Percentiles rank a stretch among this genome's conserved stretches.
Evolutionary conservation across 2,329 filamentous ascomycete genomes (phyloP).

Genomic region (Cercospora citrullina): DNA sequence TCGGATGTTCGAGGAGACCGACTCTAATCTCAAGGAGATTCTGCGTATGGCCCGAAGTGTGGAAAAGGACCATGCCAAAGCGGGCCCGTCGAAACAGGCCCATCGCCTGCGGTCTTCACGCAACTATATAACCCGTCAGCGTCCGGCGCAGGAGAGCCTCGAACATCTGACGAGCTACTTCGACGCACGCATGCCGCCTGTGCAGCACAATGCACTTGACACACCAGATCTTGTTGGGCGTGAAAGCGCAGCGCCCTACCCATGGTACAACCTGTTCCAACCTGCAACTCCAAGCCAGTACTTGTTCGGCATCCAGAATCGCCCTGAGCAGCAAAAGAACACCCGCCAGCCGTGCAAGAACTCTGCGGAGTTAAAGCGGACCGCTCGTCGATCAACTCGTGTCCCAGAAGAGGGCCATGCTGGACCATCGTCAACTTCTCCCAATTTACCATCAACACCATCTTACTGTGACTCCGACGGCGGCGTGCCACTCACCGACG

Average conservation of each 20-base stretch:
- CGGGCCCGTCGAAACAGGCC: neutral
- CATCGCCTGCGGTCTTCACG: neutral
- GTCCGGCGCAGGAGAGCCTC: neutral
- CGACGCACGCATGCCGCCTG: neutral
- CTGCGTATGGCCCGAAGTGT: neutral
- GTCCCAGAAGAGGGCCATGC: neutral
- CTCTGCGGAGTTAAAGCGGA: neutral
- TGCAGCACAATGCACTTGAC: neutral
- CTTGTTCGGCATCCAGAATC: neutral
- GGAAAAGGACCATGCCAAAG: neutral
- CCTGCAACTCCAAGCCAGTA: neutral
- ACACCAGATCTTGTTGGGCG: neutral
- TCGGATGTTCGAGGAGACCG: neutral
- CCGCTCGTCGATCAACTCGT: neutral
- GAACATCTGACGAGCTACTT: neutral
- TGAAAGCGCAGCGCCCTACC: neutral
- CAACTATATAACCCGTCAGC: neutral
- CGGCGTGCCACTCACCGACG: neutral
- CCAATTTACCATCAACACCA: neutral
- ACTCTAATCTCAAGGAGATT: neutral
- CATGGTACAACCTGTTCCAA: neutral
- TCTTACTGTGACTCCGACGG: neutral
- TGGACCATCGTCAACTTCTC: neutral
- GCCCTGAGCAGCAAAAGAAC: neutral
- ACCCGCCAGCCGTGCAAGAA: neutral